A percentile compares a stretch with the other conserved stretches of the same genome.
These are phyloP conservation scores for Candida yuanshanica DNA, from an alignment of 805 yeast species.

Conservation along the genomic window DNA sequence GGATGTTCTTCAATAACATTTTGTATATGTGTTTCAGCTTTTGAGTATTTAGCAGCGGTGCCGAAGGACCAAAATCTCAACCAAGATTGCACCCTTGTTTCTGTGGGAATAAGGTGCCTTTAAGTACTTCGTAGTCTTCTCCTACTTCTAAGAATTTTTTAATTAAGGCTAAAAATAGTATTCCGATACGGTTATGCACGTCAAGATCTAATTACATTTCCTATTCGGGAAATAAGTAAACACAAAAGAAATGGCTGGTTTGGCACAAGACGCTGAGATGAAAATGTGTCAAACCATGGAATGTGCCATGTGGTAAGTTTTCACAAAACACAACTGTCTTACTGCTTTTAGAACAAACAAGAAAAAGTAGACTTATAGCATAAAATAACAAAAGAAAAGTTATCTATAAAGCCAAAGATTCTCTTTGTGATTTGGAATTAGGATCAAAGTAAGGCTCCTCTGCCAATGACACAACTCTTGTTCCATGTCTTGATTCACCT, in stretches of 20 bases:
- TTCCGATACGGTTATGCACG: no score
- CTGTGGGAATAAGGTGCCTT: not conserved
- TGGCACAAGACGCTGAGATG: no score
- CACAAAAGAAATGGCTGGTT: not conserved
- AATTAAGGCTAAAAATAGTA: not conserved
- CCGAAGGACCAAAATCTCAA: no score
- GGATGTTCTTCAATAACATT: not conserved
- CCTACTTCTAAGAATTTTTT: not conserved
- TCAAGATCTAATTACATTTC: not conserved
- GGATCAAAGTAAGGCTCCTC: slow-evolving; percentile 42
- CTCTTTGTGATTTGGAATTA: slow-evolving; percentile 1
- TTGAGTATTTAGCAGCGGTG: no score
- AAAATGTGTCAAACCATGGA: not conserved
- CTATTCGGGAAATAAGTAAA: not conserved
- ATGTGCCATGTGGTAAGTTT: no score
- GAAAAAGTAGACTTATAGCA: not conserved
- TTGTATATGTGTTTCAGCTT: no score
- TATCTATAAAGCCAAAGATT: not conserved
- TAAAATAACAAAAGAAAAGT: not conserved
- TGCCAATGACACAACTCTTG: slow-evolving; percentile 56
- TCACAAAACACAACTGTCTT: no score
- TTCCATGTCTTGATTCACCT: slow-evolving; percentile 48
- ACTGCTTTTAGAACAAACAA: no score
- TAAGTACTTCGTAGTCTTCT: not conserved
- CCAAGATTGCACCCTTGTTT: not conserved